phyloP scores from a whole-genome alignment of 495 filamentous ascomycete species.

The Aspergillus bertholletiae region DNA sequence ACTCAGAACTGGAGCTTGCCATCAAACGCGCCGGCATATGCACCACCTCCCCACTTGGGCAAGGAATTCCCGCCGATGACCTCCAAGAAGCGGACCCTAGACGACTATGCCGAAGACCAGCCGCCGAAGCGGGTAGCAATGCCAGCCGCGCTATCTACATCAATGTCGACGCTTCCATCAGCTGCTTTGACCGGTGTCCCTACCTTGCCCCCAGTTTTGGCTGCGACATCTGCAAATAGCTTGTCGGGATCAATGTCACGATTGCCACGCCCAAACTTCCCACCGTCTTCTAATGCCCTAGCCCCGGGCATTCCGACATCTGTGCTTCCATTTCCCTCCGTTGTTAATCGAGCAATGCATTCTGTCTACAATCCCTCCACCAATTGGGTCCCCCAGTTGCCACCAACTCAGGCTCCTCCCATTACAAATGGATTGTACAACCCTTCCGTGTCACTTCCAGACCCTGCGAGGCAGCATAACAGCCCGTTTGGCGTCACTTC shows the following conservation, averaged over 20 bases:
- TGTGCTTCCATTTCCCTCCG: slow-evolving; percentile 43
- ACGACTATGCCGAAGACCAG: slow-evolving; percentile 60
- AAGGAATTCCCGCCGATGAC: slow-evolving; percentile 27
- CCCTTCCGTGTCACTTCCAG: slow-evolving; percentile 49
- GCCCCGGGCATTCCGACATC: slow-evolving; percentile 25
- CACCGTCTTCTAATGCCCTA: slow-evolving; percentile 28
- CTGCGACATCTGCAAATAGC: slow-evolving; percentile 32
- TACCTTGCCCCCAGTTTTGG: slow-evolving; percentile 34
- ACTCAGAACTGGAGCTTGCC: slow-evolving; percentile 31
- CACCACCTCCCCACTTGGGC: slow-evolving; percentile 19
- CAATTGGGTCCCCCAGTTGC: slow-evolving; percentile 45
- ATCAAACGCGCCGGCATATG: slow-evolving; percentile 24
- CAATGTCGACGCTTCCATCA: slow-evolving; percentile 31
- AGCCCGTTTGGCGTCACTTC: slow-evolving; percentile 37
- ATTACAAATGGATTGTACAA: slow-evolving; percentile 42
- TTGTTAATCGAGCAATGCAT: slow-evolving; percentile 53
- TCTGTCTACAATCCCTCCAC: slow-evolving; percentile 54
- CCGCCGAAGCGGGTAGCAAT: slow-evolving; percentile 60
- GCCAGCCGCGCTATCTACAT: slow-evolving; percentile 25
- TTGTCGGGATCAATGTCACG: slow-evolving; percentile 37
- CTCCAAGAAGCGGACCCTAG: slow-evolving; percentile 69
- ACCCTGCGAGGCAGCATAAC: slow-evolving; percentile 37
- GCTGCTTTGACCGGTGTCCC: slow-evolving; percentile 31
- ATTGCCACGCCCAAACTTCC: slow-evolving; percentile 55
- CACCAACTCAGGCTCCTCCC: slow-evolving; percentile 40